phyloP scores from a whole-genome alignment of 805 yeast genomes.

The Myxozyma nipponensis region DNA sequence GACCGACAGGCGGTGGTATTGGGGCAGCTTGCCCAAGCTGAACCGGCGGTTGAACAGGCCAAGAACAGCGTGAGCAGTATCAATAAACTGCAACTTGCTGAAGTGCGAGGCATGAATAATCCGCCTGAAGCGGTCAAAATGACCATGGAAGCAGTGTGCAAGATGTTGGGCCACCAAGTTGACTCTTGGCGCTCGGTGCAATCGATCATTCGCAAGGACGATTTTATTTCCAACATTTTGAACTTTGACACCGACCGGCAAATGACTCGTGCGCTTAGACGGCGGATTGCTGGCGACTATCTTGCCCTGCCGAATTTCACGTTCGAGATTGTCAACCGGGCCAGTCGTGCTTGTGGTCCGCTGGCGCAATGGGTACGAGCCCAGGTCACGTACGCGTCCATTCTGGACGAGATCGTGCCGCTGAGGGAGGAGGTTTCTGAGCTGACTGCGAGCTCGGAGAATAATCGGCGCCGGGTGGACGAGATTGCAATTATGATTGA shows the following conservation, averaged over 20 bases:
- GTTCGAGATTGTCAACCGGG: slow-evolving; percentile 72
- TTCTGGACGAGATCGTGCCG: slow-evolving; percentile 71
- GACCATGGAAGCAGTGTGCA: slow-evolving; percentile 84
- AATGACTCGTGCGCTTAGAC: slow-evolving; percentile 51
- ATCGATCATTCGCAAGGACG: slow-evolving; percentile 73
- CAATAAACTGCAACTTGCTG: slow-evolving; percentile 87
- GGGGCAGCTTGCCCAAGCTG: slow-evolving; percentile 66
- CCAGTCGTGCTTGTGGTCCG: slow-evolving; percentile 95
- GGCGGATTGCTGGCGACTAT: slow-evolving; percentile 56
- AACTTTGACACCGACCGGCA: slow-evolving; percentile 61
- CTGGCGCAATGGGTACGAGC: slow-evolving; percentile 84
- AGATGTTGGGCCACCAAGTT: slow-evolving; percentile 67
- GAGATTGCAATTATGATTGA: slow-evolving; percentile 79
- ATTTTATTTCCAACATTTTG: slow-evolving; percentile 79
- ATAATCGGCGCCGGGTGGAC: slow-evolving; percentile 61
- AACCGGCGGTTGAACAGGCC: slow-evolving; percentile 82
- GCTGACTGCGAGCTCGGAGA: slow-evolving; percentile 57
- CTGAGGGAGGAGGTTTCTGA: slow-evolving; percentile 57
- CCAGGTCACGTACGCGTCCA: slow-evolving; percentile 70
- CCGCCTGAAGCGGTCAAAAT: slow-evolving; percentile 87
- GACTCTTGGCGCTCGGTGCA: slow-evolving; percentile 79
- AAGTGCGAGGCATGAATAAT: slow-evolving; percentile 78
- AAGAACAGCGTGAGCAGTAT: slow-evolving; percentile 86
- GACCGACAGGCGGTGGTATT: slow-evolving; percentile 53
- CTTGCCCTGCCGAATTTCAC: slow-evolving; percentile 62